phyloP scores from a whole-genome alignment of 768 basidiomycete genomes.

The Dioszegia crocea region DNA sequence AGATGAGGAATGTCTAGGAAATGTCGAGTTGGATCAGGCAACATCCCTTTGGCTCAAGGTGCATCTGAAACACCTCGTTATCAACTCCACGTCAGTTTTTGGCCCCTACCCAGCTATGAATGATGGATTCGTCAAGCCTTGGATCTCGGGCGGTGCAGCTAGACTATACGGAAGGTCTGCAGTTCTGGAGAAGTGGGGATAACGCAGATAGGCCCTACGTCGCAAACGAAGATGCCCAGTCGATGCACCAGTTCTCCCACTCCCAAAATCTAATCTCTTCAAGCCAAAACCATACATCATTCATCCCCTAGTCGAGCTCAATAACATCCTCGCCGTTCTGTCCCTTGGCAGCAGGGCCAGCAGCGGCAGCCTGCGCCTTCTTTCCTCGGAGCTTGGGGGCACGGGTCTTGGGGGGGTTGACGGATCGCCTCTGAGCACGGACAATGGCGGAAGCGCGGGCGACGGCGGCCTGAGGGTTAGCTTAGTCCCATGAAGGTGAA shows the following conservation, averaged over 20 bases:
- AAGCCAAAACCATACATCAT: conserved; percentile 1
- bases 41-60: background rate
- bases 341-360: conserved; percentile 8
- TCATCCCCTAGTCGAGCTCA: conserved; percentile 39
- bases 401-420: conserved; percentile 35
- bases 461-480: conserved; percentile 41
- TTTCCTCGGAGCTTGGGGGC: conserved; percentile 35
- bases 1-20: background rate
- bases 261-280: too few relatives aligned
- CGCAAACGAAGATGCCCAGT: too few relatives aligned
- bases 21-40: background rate
- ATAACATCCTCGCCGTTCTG: conserved; percentile 41
- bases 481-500: too few relatives aligned
- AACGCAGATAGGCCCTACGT: too few relatives aligned
- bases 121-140: background rate
- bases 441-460: conserved; percentile 44
- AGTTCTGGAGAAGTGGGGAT: too few relatives aligned
- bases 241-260: too few relatives aligned
- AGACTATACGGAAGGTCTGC: too few relatives aligned
- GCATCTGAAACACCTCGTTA: conserved; percentile 2
- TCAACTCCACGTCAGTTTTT: conserved; percentile 8
- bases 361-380: conserved; percentile 19
- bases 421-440: conserved; percentile 24
- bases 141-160: too few relatives aligned
- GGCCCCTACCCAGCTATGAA: background rate